A percentile compares a stretch with the other conserved stretches of the same genome.
Evolutionary conservation across 306 rosid species (phyloP).

Genomic region (Leucaena leucocephala): DNA sequence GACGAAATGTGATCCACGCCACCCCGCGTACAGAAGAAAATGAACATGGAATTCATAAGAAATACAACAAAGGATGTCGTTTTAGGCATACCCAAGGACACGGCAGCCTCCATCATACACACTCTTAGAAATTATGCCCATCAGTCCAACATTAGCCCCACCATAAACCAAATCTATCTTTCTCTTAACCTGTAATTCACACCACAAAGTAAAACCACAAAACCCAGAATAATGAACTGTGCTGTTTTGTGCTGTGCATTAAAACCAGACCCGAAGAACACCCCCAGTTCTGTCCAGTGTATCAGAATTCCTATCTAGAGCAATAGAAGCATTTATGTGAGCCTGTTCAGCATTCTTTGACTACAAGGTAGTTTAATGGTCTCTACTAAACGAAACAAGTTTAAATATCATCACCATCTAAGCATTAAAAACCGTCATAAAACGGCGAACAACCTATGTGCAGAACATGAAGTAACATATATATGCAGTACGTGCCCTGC

Average conservation of each 20-base stretch:
- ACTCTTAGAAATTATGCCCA: constrained; percentile 80
- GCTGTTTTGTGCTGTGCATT: neutral
- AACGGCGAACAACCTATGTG: neutral
- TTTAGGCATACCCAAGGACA: constrained; percentile 74
- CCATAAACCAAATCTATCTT: constrained; percentile 86
- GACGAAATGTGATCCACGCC: constrained; percentile 34
- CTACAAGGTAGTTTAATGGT: constrained; percentile 28
- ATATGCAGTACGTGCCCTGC: neutral
- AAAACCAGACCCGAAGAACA: constrained; percentile 18
- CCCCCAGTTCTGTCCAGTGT: constrained; percentile 4
- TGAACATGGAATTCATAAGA: neutral
- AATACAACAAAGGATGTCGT: neutral
- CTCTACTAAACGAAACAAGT: constrained; percentile 5
- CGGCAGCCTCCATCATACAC: constrained; percentile 82
- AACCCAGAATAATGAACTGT: constrained; percentile 23
- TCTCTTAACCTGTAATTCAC: constrained; percentile 65
- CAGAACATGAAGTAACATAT: no score
- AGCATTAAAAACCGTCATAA: neutral
- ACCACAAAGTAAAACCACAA: constrained; percentile 29
- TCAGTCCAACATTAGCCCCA: constrained; percentile 86
- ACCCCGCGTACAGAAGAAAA: neutral
- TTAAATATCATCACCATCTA: neutral
- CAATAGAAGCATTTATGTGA: constrained; percentile 31
- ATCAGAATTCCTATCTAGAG: neutral
- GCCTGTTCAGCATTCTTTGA: constrained; percentile 24